Evolutionary conservation across 192 early-diverging fungal species (phyloP).

Genomic region (Piromyces sp.): DNA sequence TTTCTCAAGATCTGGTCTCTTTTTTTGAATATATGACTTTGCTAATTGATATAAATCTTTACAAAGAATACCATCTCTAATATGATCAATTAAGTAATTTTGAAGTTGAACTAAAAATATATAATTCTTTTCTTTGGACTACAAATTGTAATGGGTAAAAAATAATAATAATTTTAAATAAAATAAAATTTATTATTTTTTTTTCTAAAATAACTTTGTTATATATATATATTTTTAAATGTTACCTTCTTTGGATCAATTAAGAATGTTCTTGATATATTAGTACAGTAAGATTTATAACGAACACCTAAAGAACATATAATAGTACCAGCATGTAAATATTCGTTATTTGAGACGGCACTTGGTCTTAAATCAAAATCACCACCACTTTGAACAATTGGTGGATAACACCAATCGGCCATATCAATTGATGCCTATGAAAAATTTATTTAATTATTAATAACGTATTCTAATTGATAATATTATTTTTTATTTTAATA

Average conservation of each 20-base stretch:
- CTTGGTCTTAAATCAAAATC: constrained; percentile 69
- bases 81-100: constrained; percentile 18
- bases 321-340: constrained; percentile 72
- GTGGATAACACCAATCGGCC: constrained; percentile 79
- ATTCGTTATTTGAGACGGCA: constrained; percentile 52
- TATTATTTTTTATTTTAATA: too few relatives aligned
- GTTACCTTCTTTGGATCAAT: constrained; percentile 69
- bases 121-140: constrained; percentile 83
- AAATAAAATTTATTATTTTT: constrained; percentile 1
- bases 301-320: constrained; percentile 84
- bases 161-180: too few relatives aligned
- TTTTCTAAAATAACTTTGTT: background rate
- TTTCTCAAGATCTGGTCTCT: constrained; percentile 69
- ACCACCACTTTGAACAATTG: constrained; percentile 93
- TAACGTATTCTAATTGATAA: too few relatives aligned
- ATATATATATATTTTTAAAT: background rate
- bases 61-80: constrained; percentile 56
- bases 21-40: constrained; percentile 44
- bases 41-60: constrained; percentile 60
- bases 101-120: constrained; percentile 75
- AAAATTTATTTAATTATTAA: background rate
- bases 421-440: constrained; percentile 23
- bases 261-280: constrained; percentile 80
- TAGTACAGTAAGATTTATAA: constrained; percentile 90
- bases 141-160: too few relatives aligned